Conservation (phyloP, 2,329 filamentous ascomycete genomes). For the Fusarium fracticaudum region DNA sequence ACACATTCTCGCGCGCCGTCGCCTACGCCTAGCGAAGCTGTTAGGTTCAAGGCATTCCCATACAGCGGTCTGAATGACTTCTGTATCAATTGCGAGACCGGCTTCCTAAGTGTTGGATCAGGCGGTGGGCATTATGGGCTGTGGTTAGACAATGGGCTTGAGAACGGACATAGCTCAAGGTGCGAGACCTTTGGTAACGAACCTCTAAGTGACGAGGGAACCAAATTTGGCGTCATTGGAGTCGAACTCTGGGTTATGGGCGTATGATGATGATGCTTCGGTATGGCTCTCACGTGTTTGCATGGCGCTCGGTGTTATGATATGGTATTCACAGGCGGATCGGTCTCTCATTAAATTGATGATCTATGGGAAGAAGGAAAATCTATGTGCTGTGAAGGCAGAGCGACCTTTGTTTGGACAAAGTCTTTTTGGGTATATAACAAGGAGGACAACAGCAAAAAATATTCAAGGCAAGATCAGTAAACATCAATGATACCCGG, state of each 20-base stretch:
- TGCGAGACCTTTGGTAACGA: slow-evolving; percentile 97
- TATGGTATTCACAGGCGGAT: slow-evolving; percentile 1
- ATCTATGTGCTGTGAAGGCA: neutral
- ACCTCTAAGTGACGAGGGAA: slow-evolving; percentile 88
- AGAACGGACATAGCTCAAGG: slow-evolving; percentile 81
- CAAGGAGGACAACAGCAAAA: neutral
- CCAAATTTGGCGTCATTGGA: slow-evolving; percentile 89
- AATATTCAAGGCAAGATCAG: slow-evolving; percentile 14
- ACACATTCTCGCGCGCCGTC: slow-evolving; percentile 38
- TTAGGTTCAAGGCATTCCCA: slow-evolving; percentile 96
- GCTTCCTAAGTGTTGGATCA: slow-evolving; percentile 87
- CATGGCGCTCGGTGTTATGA: slow-evolving; percentile 31
- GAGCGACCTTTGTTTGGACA: neutral
- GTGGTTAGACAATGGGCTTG: slow-evolving; percentile 89
- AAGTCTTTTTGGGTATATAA: slow-evolving; percentile 16
- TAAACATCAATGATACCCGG: slow-evolving; percentile 44
- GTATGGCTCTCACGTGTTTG: slow-evolving; percentile 10
- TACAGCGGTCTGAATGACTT: slow-evolving; percentile 98
- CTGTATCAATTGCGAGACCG: slow-evolving; percentile 89
- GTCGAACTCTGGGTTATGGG: slow-evolving; percentile 96
- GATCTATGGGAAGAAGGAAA: neutral
- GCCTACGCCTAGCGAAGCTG: slow-evolving; percentile 72
- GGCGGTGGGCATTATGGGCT: slow-evolving; percentile 91
- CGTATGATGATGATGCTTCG: slow-evolving; percentile 42
- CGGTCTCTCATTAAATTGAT: slow-evolving; percentile 11